These are phyloP conservation scores for Rhynchospora breviuscula DNA, from an alignment of 176 grass and related monocot species.

Conservation along the genomic window DNA sequence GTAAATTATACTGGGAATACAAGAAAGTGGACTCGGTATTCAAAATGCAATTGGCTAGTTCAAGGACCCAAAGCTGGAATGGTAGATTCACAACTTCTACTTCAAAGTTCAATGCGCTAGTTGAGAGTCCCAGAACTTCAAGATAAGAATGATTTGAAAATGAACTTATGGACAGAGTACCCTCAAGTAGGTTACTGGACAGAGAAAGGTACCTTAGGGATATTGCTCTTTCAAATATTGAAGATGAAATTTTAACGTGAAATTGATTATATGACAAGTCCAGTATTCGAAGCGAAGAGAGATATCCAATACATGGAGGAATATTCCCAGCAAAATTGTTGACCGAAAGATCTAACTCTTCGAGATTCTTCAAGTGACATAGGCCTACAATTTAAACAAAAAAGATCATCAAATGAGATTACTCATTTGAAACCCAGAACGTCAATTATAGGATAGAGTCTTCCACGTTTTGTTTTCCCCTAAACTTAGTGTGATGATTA, in stretches of 20 bases:
- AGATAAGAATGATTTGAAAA: neutral
- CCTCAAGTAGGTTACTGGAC: slow-evolving; percentile 2
- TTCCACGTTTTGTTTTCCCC: too few species aligned
- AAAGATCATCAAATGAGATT: neutral
- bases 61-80: slow-evolving; percentile 16
- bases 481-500: too few species aligned
- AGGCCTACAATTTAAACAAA: neutral
- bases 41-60: slow-evolving; percentile 28
- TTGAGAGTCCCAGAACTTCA: neutral
- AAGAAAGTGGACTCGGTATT: slow-evolving; percentile 26
- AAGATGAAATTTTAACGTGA: slow-evolving; percentile 4
- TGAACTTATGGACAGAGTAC: neutral
- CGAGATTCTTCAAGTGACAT: neutral
- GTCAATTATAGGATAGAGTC: too few species aligned
- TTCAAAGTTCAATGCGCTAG: neutral
- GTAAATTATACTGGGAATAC: neutral
- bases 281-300: neutral
- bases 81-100: neutral
- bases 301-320: neutral
- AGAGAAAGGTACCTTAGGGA: slow-evolving; percentile 23
- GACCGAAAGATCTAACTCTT: neutral
- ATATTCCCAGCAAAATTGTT: neutral
- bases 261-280: slow-evolving; percentile 9
- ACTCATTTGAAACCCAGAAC: too few species aligned
- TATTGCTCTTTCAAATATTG: neutral